These are phyloP conservation scores for Colletotrichum euphorbiae DNA, from an alignment of 2,329 filamentous ascomycete species.

Conservation along the genomic window DNA sequence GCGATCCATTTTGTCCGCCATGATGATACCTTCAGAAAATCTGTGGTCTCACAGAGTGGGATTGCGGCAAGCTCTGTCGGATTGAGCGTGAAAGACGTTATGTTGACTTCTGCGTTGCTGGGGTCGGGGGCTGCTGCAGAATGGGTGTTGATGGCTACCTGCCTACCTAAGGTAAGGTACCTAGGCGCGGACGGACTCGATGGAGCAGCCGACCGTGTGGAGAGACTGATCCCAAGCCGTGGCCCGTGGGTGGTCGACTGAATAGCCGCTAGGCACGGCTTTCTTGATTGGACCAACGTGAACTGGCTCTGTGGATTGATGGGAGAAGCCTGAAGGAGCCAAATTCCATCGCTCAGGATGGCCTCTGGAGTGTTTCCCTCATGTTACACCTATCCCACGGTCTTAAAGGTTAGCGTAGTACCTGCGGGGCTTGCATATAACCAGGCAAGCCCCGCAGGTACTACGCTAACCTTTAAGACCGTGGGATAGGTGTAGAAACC, in stretches of 20 bases:
- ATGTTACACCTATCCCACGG: too few species aligned
- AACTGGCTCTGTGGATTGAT: background rate
- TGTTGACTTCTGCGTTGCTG: background rate
- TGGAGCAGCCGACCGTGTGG: constrained; percentile 2
- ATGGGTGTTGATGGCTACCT: constrained; percentile 9
- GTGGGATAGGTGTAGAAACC: too few species aligned
- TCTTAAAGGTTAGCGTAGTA: too few species aligned
- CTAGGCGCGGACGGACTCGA: background rate
- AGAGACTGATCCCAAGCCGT: background rate
- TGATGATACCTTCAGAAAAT: constrained; percentile 39
- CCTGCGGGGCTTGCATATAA: too few species aligned
- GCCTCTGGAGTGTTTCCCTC: constrained; percentile 17
- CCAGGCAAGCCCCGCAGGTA: too few species aligned
- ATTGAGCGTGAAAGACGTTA: background rate
- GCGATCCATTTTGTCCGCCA: constrained; percentile 62
- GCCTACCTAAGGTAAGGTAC: too few species aligned
- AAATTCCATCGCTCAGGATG: constrained; percentile 14
- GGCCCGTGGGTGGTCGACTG: background rate
- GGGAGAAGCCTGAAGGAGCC: constrained; percentile 2
- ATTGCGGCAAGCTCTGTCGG: background rate
- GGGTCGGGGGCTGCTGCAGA: constrained; percentile 18
- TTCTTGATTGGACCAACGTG: background rate
- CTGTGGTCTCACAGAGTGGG: background rate
- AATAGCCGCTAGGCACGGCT: background rate
- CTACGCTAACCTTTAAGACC: too few species aligned